phyloP scores from a whole-genome alignment of 768 basidiomycete species.

The Suillus plorans region DNA sequence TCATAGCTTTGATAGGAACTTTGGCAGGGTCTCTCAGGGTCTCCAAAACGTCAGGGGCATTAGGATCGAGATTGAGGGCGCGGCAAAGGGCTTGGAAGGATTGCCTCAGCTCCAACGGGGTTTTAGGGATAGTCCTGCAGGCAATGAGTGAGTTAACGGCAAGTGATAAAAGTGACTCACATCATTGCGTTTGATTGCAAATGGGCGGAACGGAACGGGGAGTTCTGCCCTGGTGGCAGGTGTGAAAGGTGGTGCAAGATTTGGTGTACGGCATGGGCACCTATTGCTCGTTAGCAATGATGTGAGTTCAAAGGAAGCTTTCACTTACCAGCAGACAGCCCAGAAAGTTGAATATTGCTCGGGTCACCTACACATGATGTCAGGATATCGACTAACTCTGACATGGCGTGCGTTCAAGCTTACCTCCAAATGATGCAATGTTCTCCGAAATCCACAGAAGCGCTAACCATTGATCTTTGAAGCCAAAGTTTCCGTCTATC shows the following conservation, averaged over 20 bases:
- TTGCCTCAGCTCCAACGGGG: constrained; percentile 52
- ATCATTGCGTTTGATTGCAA: constrained; percentile 77
- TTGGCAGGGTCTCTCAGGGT: constrained; percentile 49
- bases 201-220: constrained; percentile 66
- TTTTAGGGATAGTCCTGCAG: constrained; percentile 55
- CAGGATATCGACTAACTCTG: not conserved
- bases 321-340: constrained; percentile 65
- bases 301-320: not conserved
- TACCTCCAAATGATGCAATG: constrained; percentile 69
- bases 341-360: constrained; percentile 57
- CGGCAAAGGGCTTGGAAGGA: constrained; percentile 67
- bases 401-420: constrained; percentile 6
- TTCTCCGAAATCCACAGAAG: constrained; percentile 72
- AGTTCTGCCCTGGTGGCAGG: constrained; percentile 50
- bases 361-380: constrained; percentile 48
- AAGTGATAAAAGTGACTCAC: constrained; percentile 34
- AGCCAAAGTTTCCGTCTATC: constrained; percentile 75
- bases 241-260: constrained; percentile 67
- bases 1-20: constrained; percentile 51
- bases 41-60: constrained; percentile 46
- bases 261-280: constrained; percentile 76
- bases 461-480: constrained; percentile 83
- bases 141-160: not conserved
- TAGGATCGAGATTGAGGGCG: constrained; percentile 55
- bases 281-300: constrained; percentile 29